Percentiles rank a stretch among this genome's conserved stretches.
Conservation (phyloP, 1,284 basidiomycete genomes). For the Schizopora paradoxa region DNA sequence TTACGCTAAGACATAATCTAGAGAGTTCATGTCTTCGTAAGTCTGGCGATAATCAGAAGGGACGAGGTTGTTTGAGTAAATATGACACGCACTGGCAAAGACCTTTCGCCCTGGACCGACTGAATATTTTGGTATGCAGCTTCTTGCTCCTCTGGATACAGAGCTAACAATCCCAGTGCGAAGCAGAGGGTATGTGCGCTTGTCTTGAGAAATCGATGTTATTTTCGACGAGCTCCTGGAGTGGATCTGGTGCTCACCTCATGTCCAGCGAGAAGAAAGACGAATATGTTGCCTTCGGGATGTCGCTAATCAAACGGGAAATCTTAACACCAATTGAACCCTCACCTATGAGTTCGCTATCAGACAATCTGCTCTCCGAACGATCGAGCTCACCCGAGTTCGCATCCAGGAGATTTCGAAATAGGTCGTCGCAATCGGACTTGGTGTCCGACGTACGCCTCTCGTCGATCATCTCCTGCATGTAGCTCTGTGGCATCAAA, state of each 20-base stretch:
- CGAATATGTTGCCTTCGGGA: conserved; percentile 18
- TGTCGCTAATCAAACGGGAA: neutral
- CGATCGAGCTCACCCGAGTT: conserved; percentile 16
- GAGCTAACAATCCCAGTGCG: conserved; percentile 36
- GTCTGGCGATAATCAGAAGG: conserved; percentile 3
- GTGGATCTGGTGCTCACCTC: conserved; percentile 11
- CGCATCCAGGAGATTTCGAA: conserved; percentile 17
- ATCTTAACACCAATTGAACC: neutral
- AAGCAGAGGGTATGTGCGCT: conserved; percentile 41
- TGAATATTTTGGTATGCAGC: conserved; percentile 37
- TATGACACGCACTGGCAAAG: conserved; percentile 17
- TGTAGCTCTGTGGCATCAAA: conserved; percentile 8
- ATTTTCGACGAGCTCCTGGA: neutral
- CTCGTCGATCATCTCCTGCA: conserved; percentile 21
- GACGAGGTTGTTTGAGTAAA: neutral
- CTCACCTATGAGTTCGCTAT: conserved; percentile 18
- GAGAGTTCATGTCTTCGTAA: conserved; percentile 16
- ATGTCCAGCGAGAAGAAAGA: conserved; percentile 21
- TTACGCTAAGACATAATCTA: conserved; percentile 15
- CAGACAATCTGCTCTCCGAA: conserved; percentile 1
- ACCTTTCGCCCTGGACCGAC: conserved; percentile 30
- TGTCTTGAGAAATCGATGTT: conserved; percentile 6
- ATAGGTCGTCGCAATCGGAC: conserved; percentile 15
- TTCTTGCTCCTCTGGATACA: conserved; percentile 40
- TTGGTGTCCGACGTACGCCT: conserved; percentile 12